Conservation (phyloP, 345 rosid genomes). For the Laguncularia racemosa region DNA sequence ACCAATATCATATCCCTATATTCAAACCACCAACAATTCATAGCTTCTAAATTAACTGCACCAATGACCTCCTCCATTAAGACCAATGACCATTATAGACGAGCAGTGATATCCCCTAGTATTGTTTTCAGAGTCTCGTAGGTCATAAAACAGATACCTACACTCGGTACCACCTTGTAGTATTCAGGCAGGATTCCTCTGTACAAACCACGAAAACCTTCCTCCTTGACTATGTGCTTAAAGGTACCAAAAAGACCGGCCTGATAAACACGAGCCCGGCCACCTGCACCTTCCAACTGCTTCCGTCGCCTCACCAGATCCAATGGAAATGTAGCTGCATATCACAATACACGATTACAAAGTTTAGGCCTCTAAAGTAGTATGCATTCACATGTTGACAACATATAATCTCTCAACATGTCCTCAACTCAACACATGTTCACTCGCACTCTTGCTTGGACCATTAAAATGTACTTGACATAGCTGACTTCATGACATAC, state of each 20-base stretch:
- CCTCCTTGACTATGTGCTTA: conserved; percentile 46
- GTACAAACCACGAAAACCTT: conserved; percentile 74
- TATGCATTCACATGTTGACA: too few relatives aligned
- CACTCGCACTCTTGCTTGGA: too few relatives aligned
- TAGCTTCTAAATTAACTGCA: too few relatives aligned
- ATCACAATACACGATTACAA: conserved; percentile 3
- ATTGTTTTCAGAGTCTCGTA: conserved; percentile 75
- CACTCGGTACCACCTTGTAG: conserved; percentile 90
- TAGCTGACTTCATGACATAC: too few relatives aligned
- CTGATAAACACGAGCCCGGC: conserved; percentile 61
- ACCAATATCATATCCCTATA: too few relatives aligned
- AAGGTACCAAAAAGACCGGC: conserved; percentile 68
- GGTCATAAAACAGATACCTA: conserved; percentile 94
- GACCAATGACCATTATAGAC: conserved; percentile 17
- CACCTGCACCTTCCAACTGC: conserved; percentile 88
- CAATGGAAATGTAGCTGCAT: conserved; percentile 78
- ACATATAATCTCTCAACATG: too few relatives aligned
- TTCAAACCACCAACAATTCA: too few relatives aligned
- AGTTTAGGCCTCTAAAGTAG: too few relatives aligned
- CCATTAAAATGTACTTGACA: too few relatives aligned
- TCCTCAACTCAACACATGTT: too few relatives aligned
- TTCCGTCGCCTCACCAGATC: conserved; percentile 94
- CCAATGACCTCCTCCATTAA: background rate
- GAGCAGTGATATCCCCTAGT: conserved; percentile 32
- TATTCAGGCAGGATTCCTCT: conserved; percentile 91